These are phyloP conservation scores for Bolboschoenus planiculmis DNA, from an alignment of 176 grass and related monocot species.

Conservation along the genomic window DNA sequence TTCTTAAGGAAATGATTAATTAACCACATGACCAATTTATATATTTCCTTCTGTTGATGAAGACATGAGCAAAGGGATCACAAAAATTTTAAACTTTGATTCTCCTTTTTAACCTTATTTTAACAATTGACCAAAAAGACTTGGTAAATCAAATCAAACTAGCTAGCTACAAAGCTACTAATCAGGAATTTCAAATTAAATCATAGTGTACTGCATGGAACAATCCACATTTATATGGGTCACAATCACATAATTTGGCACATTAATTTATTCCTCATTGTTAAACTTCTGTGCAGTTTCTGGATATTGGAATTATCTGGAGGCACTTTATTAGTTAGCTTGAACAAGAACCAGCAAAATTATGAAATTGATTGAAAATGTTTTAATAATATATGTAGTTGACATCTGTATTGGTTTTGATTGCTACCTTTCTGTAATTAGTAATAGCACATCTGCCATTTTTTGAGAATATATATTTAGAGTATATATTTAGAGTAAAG, in stretches of 20 bases:
- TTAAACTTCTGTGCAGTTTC: slow-evolving; percentile 10
- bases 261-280: background rate
- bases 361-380: background rate
- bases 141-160: background rate
- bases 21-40: too few species aligned
- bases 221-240: background rate
- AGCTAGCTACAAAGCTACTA: too few species aligned
- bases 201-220: background rate
- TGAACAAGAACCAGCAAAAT: background rate
- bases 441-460: background rate
- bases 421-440: background rate
- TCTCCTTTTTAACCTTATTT: too few species aligned
- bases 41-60: too few species aligned
- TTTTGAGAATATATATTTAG: background rate
- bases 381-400: background rate
- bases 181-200: background rate
- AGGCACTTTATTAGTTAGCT: background rate
- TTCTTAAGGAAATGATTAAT: too few species aligned
- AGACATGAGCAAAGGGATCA: too few species aligned
- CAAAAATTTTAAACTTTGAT: too few species aligned
- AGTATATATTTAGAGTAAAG: too few species aligned
- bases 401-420: background rate
- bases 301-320: background rate
- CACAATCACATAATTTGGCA: background rate
- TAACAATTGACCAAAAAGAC: background rate